phyloP scores from a whole-genome alignment of 352 stramenopile genomes.

The Globisporangium recalcitrans region DNA sequence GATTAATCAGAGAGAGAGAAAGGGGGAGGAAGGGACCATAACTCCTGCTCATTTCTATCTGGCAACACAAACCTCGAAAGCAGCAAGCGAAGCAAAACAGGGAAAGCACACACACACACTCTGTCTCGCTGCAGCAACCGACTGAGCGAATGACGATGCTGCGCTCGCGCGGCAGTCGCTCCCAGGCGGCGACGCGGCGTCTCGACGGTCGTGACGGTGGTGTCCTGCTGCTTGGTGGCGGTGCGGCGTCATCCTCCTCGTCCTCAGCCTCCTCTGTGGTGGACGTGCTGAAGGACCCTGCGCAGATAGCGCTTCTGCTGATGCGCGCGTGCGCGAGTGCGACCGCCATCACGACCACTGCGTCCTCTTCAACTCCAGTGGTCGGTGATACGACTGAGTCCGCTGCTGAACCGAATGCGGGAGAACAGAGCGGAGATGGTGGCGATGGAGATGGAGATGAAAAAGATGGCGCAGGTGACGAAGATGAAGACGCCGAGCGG shows the following conservation, averaged over 20 bases:
- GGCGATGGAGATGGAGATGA: slow-evolving; percentile 14
- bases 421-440: neutral
- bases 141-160: slow-evolving; percentile 1
- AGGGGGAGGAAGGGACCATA: slow-evolving; percentile 6
- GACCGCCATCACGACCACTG: neutral
- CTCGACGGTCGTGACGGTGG: neutral
- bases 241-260: neutral
- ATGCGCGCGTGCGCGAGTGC: slow-evolving; percentile 27
- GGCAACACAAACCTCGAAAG: neutral
- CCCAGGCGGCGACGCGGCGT: slow-evolving; percentile 2
- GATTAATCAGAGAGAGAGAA: slow-evolving; percentile 14
- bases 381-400: neutral
- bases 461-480: neutral
- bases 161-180: neutral
- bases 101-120: neutral
- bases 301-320: slow-evolving; percentile 40
- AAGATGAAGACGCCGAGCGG: slow-evolving; percentile 22
- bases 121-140: neutral
- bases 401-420: slow-evolving; percentile 11
- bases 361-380: slow-evolving; percentile 14
- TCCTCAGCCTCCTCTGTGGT: slow-evolving; percentile 2
- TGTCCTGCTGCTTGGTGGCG: neutral
- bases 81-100: neutral
- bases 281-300: slow-evolving; percentile 31
- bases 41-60: neutral